Conservation (phyloP, 2,329 filamentous ascomycete species). For the Fusarium kyushuense region DNA sequence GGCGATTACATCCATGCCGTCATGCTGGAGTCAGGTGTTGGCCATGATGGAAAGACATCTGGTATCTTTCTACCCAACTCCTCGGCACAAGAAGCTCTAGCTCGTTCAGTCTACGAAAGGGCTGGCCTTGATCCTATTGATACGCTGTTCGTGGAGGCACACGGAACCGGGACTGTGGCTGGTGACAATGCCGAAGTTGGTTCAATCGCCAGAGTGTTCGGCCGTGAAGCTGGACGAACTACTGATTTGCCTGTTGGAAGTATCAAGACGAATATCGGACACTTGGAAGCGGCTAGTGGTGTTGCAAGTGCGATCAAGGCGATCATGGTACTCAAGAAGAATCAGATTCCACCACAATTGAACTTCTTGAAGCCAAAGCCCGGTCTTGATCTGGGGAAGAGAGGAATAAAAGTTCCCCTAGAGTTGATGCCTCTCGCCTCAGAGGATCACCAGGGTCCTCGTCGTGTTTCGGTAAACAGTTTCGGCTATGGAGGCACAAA, state of each 20-base stretch:
- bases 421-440: slow-evolving; percentile 6
- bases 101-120: not conserved
- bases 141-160: slow-evolving; percentile 14
- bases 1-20: slow-evolving; percentile 34
- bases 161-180: slow-evolving; percentile 20
- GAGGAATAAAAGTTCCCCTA: slow-evolving; percentile 15
- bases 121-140: not conserved
- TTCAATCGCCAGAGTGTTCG: slow-evolving; percentile 12
- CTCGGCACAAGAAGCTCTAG: slow-evolving; percentile 5
- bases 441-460: not conserved
- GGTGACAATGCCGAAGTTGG: slow-evolving; percentile 21
- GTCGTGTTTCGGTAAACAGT: slow-evolving; percentile 1
- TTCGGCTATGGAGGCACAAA: slow-evolving; percentile 23
- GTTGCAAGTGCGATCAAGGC: slow-evolving; percentile 24
- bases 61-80: slow-evolving; percentile 14
- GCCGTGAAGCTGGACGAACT: not conserved
- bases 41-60: slow-evolving; percentile 34
- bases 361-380: slow-evolving; percentile 21
- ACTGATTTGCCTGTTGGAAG: slow-evolving; percentile 14
- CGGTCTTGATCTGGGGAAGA: not conserved
- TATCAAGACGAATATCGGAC: slow-evolving; percentile 36
- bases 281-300: slow-evolving; percentile 25
- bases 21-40: slow-evolving; percentile 25
- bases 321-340: slow-evolving; percentile 26
- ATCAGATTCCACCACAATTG: slow-evolving; percentile 13